A percentile compares a stretch with the other conserved stretches of the same genome.
Conservation (phyloP, 495 filamentous ascomycete genomes). For the Penicillium odoratum region DNA sequence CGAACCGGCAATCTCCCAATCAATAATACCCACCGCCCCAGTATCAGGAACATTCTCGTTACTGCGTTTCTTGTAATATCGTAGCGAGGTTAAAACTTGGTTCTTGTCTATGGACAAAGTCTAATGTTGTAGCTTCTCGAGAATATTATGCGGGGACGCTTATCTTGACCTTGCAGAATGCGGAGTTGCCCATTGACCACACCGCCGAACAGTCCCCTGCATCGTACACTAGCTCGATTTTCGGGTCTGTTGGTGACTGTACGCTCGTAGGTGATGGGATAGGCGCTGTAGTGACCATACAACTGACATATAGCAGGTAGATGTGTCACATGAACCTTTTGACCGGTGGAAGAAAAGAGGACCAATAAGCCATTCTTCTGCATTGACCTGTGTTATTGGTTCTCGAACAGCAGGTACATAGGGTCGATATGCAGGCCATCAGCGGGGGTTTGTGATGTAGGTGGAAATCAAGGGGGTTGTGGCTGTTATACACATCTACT, state of each 20-base stretch:
- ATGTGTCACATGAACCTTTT: neutral
- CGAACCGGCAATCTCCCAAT: constrained; percentile 37
- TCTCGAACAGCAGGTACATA: constrained; percentile 5
- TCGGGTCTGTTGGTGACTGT: neutral
- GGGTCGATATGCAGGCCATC: neutral
- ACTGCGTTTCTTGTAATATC: constrained; percentile 8
- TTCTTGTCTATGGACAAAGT: constrained; percentile 13
- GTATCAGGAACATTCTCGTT: constrained; percentile 12
- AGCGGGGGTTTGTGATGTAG: neutral
- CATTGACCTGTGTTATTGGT: constrained; percentile 12
- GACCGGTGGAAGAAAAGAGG: neutral
- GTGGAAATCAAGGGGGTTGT: neutral
- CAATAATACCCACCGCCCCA: constrained; percentile 32
- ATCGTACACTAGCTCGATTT: constrained; percentile 13
- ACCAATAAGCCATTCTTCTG: constrained; percentile 18
- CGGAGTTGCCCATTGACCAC: constrained; percentile 8
- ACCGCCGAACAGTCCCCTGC: constrained; percentile 4
- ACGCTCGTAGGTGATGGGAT: neutral
- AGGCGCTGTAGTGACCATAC: constrained; percentile 1
- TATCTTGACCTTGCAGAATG: constrained; percentile 14
- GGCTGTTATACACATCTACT: neutral
- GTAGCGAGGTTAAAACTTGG: constrained; percentile 7
- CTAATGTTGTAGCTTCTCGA: constrained; percentile 10
- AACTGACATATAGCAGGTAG: constrained; percentile 5
- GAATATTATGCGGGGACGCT: constrained; percentile 10